Evolutionary conservation across 2,329 filamentous ascomycete genomes (phyloP).

Genomic region (Ophiostoma ulmi): DNA sequence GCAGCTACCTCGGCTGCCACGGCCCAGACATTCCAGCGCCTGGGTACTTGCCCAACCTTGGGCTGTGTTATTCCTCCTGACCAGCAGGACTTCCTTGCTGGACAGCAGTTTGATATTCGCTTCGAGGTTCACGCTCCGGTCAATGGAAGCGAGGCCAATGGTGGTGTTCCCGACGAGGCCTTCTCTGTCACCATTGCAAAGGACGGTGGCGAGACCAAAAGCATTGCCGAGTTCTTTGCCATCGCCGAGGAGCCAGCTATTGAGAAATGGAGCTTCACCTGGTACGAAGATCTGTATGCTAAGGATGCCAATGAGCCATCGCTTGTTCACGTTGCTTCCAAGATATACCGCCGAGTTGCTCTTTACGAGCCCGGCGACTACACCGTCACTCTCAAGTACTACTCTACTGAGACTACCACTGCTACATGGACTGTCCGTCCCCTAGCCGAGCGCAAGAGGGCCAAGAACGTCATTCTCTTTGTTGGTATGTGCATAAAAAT

Average conservation of each 20-base stretch:
- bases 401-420: conserved; percentile 63
- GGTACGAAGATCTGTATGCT: conserved; percentile 80
- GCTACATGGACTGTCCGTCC: conserved; percentile 75
- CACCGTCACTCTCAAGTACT: conserved; percentile 69
- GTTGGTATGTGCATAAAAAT: neutral
- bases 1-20: neutral
- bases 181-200: conserved; percentile 15
- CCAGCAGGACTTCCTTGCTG: conserved; percentile 73
- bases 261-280: conserved; percentile 78
- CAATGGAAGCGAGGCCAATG: conserved; percentile 23
- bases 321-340: conserved; percentile 73
- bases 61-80: conserved; percentile 58
- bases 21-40: conserved; percentile 53
- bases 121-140: conserved; percentile 60
- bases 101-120: conserved; percentile 31
- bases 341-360: conserved; percentile 69
- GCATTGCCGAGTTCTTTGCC: conserved; percentile 25
- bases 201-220: conserved; percentile 11
- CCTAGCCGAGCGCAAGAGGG: conserved; percentile 62
- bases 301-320: conserved; percentile 63
- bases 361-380: conserved; percentile 77
- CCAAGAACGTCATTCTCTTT: conserved; percentile 81
- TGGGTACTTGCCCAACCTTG: conserved; percentile 54
- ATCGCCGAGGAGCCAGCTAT: conserved; percentile 27
- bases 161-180: conserved; percentile 29